These are phyloP conservation scores for Bothriochloa decipiens DNA, from an alignment of 176 grass and related monocot species.

Conservation along the genomic window DNA sequence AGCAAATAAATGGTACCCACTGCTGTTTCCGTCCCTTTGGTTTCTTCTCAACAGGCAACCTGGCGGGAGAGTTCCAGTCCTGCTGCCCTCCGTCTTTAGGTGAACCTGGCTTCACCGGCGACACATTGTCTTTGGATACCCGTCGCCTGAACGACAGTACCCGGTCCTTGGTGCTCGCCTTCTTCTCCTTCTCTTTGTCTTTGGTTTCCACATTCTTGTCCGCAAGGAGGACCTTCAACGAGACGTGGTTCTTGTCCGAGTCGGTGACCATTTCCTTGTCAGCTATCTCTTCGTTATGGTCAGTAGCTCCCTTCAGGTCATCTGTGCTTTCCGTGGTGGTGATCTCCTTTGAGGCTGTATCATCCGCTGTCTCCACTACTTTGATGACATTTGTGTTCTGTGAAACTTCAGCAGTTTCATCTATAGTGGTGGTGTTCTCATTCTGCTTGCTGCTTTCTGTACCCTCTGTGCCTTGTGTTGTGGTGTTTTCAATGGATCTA, in stretches of 20 bases:
- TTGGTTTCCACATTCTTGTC: constrained; percentile 52
- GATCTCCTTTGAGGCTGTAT: constrained; percentile 23
- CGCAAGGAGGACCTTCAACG: constrained; percentile 54
- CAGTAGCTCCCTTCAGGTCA: background rate
- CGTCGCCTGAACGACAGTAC: constrained; percentile 42
- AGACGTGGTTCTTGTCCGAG: constrained; percentile 55
- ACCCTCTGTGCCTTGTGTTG: background rate
- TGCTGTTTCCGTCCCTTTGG: constrained; percentile 52
- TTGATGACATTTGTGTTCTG: background rate
- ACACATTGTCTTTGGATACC: constrained; percentile 23
- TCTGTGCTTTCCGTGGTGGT: background rate
- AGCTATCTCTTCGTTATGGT: constrained; percentile 42
- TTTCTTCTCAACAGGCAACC: constrained; percentile 54
- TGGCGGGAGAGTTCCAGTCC: constrained; percentile 70
- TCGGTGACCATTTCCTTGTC: constrained; percentile 47
- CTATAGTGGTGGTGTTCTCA: background rate
- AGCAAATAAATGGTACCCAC: constrained; percentile 76
- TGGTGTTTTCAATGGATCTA: constrained; percentile 10
- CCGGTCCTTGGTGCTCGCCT: constrained; percentile 41
- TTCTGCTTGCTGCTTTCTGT: background rate
- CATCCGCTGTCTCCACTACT: constrained; percentile 12
- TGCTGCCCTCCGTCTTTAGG: constrained; percentile 41
- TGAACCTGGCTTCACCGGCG: constrained; percentile 22
- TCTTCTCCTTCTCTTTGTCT: constrained; percentile 51
- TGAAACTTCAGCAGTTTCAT: background rate